Percentiles rank a stretch among this genome's conserved stretches.
phyloP scores from a whole-genome alignment of 2,329 filamentous ascomycete genomes.

The Rutstroemia sp. region DNA sequence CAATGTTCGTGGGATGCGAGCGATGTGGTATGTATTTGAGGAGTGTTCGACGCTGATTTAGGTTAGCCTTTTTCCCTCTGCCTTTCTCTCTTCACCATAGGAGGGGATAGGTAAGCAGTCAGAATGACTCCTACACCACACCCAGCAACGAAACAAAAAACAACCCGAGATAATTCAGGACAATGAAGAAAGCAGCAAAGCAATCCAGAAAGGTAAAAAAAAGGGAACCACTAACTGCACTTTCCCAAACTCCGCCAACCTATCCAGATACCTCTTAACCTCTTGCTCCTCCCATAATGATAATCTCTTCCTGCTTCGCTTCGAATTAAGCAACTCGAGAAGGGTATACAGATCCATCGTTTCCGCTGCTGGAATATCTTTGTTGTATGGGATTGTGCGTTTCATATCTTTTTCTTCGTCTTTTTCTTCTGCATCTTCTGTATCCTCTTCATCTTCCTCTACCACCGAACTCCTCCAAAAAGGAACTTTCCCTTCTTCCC shows the following conservation, averaged over 20 bases:
- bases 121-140: too few relatives aligned
- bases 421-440: neutral
- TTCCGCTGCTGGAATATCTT: neutral
- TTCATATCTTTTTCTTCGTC: neutral
- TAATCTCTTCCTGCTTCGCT: neutral
- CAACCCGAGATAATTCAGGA: too few relatives aligned
- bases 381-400: neutral
- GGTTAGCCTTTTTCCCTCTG: constrained; percentile 1
- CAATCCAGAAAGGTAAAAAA: neutral
- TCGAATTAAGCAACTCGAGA: neutral
- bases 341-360: neutral
- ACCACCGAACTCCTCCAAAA: constrained; percentile 3
- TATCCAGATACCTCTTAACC: neutral
- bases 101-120: too few relatives aligned
- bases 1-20: constrained; percentile 12
- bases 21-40: constrained; percentile 17
- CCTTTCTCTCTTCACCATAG: neutral
- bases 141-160: too few relatives aligned
- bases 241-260: neutral
- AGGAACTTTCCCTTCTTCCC: neutral
- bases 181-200: too few relatives aligned
- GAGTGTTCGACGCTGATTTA: neutral
- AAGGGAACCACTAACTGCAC: neutral
- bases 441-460: neutral
- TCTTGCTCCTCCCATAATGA: neutral